Base-by-base conservation (phyloP, 2,329 filamentous ascomycete species). In the Fusarium haematococcum region DNA sequence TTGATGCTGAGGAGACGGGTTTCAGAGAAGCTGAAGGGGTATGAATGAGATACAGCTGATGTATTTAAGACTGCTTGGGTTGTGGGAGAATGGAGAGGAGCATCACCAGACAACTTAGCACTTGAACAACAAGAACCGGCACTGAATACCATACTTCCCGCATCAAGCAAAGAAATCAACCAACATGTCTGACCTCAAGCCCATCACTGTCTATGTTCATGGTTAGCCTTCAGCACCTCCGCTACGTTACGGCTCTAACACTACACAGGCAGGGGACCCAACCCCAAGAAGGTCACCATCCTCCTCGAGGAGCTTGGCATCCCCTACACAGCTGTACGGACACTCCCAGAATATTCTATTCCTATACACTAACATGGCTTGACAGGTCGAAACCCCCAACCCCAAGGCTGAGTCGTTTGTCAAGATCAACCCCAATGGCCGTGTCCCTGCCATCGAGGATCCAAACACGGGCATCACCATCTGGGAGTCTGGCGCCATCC, bases 251-350 rank as follows among this genome's bases (percentile, higher is more conserved):
- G 10, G 16, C 27, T 32, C 52, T 62, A 32, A 43, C 39, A 27
- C 14, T 20, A 20, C 13, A 6, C 39, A 80, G 79, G 27, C 18
- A 57, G 14, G n/a, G 79, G 79, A 5, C 80, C 82, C 37, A 82
- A 81, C 63, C 80, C 78, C 6, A 74, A 66, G 45, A 83, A 84
- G 68, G 80, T 82, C 14, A 56, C 76, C 59, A 80, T 85, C 52
- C 52, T 81, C 20, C 74, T 84, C 4, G 82, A 84, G 56, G 83
- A 84, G 65, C 81, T 84, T 13, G 77, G 75, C 1, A 33, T 85
- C 5, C 80, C 81, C 5, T 84, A 84, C 73, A 79, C 79, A 23
- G 69, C 74, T 59, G 80, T 80, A 20, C 10, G 18, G 30, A 59
- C 56, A 30, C 23, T 5, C 11, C 32, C 5, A 2, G 9, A 6